Evolutionary conservation across 768 basidiomycete species (phyloP).

Genomic region (Lentinula sp.): DNA sequence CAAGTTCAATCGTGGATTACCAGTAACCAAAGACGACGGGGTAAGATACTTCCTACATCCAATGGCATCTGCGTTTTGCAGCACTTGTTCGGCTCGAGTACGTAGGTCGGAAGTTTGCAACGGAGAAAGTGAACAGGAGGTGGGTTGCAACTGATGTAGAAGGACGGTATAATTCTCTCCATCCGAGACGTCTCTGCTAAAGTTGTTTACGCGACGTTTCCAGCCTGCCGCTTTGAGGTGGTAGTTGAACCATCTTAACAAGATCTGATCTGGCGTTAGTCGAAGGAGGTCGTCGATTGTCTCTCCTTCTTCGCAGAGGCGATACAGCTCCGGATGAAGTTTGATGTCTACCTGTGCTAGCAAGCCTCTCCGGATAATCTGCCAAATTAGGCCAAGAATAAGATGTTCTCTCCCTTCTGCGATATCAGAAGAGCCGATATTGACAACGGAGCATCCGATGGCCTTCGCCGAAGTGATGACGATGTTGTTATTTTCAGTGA

Average conservation of each 20-base stretch:
- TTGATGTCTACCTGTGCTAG: slow-evolving; percentile 97
- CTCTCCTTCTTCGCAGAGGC: slow-evolving; percentile 94
- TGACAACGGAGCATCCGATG: slow-evolving; percentile 98
- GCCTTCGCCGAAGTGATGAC: slow-evolving; percentile 97
- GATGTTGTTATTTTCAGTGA: slow-evolving; percentile 99
- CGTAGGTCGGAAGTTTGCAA: slow-evolving; percentile 80
- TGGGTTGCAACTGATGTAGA: slow-evolving; percentile 92
- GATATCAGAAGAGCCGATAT: slow-evolving; percentile 92
- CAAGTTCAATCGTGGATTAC: slow-evolving; percentile 96
- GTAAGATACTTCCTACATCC: slow-evolving; percentile 96
- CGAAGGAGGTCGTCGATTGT: slow-evolving; percentile 93
- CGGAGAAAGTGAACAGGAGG: slow-evolving; percentile 86
- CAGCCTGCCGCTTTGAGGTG: slow-evolving; percentile 95
- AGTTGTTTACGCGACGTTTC: slow-evolving; percentile 92
- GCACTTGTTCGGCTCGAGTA: slow-evolving; percentile 79
- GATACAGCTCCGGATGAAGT: slow-evolving; percentile 93
- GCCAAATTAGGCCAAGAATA: slow-evolving; percentile 98
- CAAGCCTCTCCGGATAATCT: slow-evolving; percentile 91
- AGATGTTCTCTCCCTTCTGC: slow-evolving; percentile 93
- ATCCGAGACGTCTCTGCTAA: slow-evolving; percentile 94
- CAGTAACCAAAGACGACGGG: slow-evolving; percentile 82
- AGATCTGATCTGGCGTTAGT: slow-evolving; percentile 93
- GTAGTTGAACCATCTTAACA: slow-evolving; percentile 99
- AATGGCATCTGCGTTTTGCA: slow-evolving; percentile 90
- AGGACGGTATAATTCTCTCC: slow-evolving; percentile 98